These are phyloP conservation scores for Neurospora sp. DNA, from an alignment of 495 filamentous ascomycete genomes.

Conservation along the genomic window DNA sequence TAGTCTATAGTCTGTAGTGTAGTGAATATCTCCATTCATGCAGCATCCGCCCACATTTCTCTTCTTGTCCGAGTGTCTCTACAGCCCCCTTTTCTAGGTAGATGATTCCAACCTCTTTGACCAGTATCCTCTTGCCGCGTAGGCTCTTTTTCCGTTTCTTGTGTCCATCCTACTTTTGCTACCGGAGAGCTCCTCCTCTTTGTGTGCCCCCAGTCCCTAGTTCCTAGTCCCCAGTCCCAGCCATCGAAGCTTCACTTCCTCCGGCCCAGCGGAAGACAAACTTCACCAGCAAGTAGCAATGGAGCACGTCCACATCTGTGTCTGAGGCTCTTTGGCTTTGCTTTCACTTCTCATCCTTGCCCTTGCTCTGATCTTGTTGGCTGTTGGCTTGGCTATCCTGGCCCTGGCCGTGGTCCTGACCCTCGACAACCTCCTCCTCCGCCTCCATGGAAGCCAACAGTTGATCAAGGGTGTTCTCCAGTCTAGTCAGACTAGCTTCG, in stretches of 20 bases:
- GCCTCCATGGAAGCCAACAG: constrained; percentile 29
- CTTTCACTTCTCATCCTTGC: background rate
- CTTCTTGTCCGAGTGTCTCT: background rate
- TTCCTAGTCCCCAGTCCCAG: too few relatives aligned
- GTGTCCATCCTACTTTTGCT: too few relatives aligned
- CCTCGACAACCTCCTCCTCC: background rate
- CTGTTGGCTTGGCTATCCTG: background rate
- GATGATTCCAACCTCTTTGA: background rate
- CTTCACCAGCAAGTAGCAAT: background rate
- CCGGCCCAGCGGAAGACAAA: background rate
- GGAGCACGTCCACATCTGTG: background rate
- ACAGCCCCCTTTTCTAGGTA: background rate
- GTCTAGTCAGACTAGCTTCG: constrained; percentile 39
- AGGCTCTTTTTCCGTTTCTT: too few relatives aligned
- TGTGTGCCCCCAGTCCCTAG: background rate
- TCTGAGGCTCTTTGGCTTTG: background rate
- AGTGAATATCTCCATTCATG: background rate
- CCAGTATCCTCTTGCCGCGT: background rate
- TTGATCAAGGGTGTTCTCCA: constrained; percentile 46
- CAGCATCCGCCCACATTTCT: too few relatives aligned
- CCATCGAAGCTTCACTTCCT: background rate
- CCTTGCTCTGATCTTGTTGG: background rate
- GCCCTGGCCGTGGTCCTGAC: background rate
- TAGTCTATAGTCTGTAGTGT: background rate
- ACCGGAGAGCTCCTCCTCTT: background rate